These are phyloP conservation scores for Styphnolobium japonicum DNA, from an alignment of 306 rosid species.

Conservation along the genomic window DNA sequence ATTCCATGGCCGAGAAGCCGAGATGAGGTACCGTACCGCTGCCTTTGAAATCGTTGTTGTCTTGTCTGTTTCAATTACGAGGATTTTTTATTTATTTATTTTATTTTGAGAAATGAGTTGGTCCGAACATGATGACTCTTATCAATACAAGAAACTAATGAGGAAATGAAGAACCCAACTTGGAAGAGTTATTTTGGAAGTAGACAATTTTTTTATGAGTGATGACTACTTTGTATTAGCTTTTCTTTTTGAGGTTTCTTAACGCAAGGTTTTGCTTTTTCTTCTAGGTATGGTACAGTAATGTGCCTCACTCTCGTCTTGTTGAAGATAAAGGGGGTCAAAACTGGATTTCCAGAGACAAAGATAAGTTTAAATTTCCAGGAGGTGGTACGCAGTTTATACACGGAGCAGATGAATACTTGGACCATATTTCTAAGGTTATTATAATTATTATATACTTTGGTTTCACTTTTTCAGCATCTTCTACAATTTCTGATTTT, in stretches of 20 bases:
- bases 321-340: slow-evolving; percentile 96
- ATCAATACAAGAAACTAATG: too few species aligned
- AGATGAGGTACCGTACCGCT: slow-evolving; percentile 75
- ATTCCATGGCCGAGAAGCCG: slow-evolving; percentile 96
- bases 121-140: too few species aligned
- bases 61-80: too few species aligned
- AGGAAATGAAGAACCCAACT: neutral
- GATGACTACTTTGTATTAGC: too few species aligned
- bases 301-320: slow-evolving; percentile 86
- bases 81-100: too few species aligned
- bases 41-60: neutral
- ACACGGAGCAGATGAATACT: slow-evolving; percentile 84
- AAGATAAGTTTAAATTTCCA: slow-evolving; percentile 75
- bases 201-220: too few species aligned
- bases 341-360: slow-evolving; percentile 72
- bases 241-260: neutral
- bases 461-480: neutral
- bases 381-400: slow-evolving; percentile 97
- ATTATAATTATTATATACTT: slow-evolving; percentile 1
- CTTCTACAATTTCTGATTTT: slow-evolving; percentile 30
- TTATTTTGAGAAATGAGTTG: too few species aligned
- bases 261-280: slow-evolving; percentile 10
- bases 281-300: slow-evolving; percentile 82
- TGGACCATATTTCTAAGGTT: slow-evolving; percentile 83
- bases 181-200: neutral